Base-by-base conservation (phyloP, 768 basidiomycete genomes). In the Suillus paluster region DNA sequence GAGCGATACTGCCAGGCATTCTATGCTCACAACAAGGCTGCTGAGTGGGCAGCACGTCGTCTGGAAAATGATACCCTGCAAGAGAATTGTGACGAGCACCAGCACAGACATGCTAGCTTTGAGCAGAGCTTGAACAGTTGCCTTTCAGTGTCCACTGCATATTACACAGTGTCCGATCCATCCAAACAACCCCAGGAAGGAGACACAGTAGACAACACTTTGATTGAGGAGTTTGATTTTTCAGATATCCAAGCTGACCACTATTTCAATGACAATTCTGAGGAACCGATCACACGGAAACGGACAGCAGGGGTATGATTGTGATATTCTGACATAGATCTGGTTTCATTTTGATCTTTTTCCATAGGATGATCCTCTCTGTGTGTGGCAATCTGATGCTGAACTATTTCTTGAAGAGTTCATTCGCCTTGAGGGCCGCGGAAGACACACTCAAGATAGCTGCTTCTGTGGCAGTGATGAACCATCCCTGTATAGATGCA, bases 401-500 rank as follows among this genome's bases (percentile, higher is more conserved):
- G n/a, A 44, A 21, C n/a, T 33, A 15, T 70, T 57, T 49, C 48
- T 72, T 1, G 64, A 64, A 3, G 69, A 72, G 45, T 27, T 69
- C 9, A 44, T 69, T 11, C 49, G 62, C 9, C 57, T 57, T 5
- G 62, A 70, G 34, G 68, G 68, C 0, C 54, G 48, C 2, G 61
- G 57, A 7, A 56, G 38, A 50, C 3, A 19, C 48, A 34, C 17
- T 17, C 21, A 14, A 19, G 54, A 19, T 64, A 11, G 9, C n/a
- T 44, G 60, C n/a, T 3, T 11, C 2, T 21, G 17, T 38, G 56
- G 54, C 17, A 21, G 42, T 3, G 25, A 53, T 23, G 19, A 62
- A 2, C 1, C 8, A 4, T 25, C 60, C 0, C 17, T 57, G 11
- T 64, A 55, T 27, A 55, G 65, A 9, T 71, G 70, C 52, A 48